Evolutionary conservation across 345 rosid genomes (phyloP).

Genomic region (Stellera chamaejasme): DNA sequence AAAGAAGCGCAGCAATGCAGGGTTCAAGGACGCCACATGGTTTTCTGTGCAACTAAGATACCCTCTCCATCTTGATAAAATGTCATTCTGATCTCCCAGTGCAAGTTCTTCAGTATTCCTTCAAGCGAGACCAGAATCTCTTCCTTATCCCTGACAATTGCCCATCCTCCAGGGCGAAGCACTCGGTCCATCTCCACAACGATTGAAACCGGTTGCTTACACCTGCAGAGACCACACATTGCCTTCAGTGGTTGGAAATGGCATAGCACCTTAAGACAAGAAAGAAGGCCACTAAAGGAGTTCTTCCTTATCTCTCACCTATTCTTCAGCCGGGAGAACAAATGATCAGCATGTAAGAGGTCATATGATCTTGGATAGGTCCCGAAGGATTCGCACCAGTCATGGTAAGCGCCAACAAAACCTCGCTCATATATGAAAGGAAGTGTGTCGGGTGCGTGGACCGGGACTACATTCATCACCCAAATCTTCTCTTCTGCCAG

Average conservation of each 20-base stretch:
- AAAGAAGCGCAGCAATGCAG: no score
- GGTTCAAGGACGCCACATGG: conserved; percentile 65
- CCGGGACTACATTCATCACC: conserved; percentile 92
- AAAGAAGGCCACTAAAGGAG: background rate
- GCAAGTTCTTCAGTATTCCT: conserved; percentile 65
- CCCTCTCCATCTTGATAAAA: conserved; percentile 81
- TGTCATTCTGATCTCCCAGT: conserved; percentile 90
- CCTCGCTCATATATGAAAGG: conserved; percentile 84
- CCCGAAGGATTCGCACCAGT: conserved; percentile 93
- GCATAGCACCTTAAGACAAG: background rate
- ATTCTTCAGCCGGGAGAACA: conserved; percentile 90
- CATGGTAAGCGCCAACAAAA: conserved; percentile 76
- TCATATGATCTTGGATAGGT: conserved; percentile 94
- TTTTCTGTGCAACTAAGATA: conserved; percentile 75
- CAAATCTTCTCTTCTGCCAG: conserved; percentile 64
- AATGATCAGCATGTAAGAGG: conserved; percentile 92
- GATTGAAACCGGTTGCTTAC: conserved; percentile 70
- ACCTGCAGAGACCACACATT: conserved; percentile 36
- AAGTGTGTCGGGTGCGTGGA: conserved; percentile 89
- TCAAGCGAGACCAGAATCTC: conserved; percentile 71
- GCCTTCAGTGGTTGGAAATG: background rate
- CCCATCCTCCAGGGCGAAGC: conserved; percentile 90
- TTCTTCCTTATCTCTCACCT: conserved; percentile 36
- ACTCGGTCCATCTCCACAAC: conserved; percentile 88
- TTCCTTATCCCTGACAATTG: conserved; percentile 67